phyloP scores from a whole-genome alignment of 2,329 filamentous ascomycete genomes.

The Fusarium sp. region DNA sequence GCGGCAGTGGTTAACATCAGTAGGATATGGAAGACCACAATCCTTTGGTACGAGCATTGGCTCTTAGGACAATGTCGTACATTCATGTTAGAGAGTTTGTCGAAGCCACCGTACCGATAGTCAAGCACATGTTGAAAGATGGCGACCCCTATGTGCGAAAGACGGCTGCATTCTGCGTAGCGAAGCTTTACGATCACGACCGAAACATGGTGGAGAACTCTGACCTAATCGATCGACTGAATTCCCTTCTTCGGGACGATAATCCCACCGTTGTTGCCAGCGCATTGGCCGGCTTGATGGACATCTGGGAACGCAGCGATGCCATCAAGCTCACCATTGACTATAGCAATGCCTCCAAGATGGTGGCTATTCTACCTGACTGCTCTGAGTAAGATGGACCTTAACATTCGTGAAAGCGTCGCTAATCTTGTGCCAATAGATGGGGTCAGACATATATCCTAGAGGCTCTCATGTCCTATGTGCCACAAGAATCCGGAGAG shows the following conservation, averaged over 20 bases:
- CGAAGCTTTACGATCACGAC: conserved; percentile 98
- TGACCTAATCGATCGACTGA: conserved; percentile 91
- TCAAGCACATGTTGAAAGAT: conserved; percentile 86
- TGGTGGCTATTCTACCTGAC: conserved; percentile 94
- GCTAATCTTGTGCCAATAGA: conserved; percentile 58
- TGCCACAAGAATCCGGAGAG: conserved; percentile 90
- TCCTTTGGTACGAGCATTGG: conserved; percentile 89
- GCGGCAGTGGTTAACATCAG: conserved; percentile 25
- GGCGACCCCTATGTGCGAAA: conserved; percentile 96
- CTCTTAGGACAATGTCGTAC: conserved; percentile 95
- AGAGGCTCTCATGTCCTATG: conserved; percentile 97
- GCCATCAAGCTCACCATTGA: conserved; percentile 98
- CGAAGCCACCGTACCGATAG: conserved; percentile 84
- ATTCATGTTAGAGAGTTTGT: conserved; percentile 97
- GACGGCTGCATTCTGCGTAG: conserved; percentile 94
- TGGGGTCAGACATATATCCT: conserved; percentile 99
- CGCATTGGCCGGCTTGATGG: conserved; percentile 89
- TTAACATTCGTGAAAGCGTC: background rate
- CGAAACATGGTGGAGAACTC: conserved; percentile 88
- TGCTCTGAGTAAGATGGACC: conserved; percentile 86
- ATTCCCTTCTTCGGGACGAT: conserved; percentile 89
- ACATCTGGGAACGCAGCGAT: conserved; percentile 98
- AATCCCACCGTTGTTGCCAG: conserved; percentile 98
- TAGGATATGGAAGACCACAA: conserved; percentile 95
- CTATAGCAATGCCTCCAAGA: conserved; percentile 96